phyloP scores from a whole-genome alignment of 257 asterid genomes.

The Gentiana straminea region DNA sequence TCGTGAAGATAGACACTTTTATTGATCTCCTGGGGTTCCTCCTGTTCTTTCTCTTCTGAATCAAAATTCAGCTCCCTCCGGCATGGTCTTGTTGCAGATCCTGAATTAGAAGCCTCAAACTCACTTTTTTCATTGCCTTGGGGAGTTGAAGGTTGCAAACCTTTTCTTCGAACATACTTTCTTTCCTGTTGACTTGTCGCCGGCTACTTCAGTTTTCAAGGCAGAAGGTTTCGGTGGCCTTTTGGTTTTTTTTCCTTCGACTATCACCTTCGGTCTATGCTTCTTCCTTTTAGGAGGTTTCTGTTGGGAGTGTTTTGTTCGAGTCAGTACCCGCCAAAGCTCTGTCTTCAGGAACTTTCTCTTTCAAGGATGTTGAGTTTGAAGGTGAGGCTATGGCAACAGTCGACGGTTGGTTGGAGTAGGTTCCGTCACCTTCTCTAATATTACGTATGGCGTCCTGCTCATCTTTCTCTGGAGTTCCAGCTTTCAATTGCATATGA shows the following conservation, averaged over 20 bases:
- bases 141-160: constrained; percentile 23
- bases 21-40: constrained; percentile 20
- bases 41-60: constrained; percentile 22
- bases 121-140: constrained; percentile 19
- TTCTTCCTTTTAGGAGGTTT: constrained; percentile 67
- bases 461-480: constrained; percentile 24
- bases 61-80: constrained; percentile 54
- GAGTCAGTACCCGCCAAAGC: constrained; percentile 43
- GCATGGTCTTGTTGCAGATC: constrained; percentile 39
- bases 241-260: constrained; percentile 66
- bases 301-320: constrained; percentile 58
- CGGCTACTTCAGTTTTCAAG: constrained; percentile 16
- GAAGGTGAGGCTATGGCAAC: constrained; percentile 19
- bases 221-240: constrained; percentile 42
- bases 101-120: constrained; percentile 19
- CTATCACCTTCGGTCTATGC: constrained; percentile 81
- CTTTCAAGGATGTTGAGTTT: constrained; percentile 18
- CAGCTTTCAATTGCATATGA: constrained; percentile 17
- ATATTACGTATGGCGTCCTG: constrained; percentile 20
- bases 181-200: constrained; percentile 32
- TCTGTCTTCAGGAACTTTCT: constrained; percentile 17
- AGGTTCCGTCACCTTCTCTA: constrained; percentile 18
- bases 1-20: constrained; percentile 18
- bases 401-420: constrained; percentile 17
- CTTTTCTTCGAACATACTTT: constrained; percentile 47